phyloP scores from a whole-genome alignment of 2,329 filamentous ascomycete genomes.

The Phaeoacremonium minimum region DNA sequence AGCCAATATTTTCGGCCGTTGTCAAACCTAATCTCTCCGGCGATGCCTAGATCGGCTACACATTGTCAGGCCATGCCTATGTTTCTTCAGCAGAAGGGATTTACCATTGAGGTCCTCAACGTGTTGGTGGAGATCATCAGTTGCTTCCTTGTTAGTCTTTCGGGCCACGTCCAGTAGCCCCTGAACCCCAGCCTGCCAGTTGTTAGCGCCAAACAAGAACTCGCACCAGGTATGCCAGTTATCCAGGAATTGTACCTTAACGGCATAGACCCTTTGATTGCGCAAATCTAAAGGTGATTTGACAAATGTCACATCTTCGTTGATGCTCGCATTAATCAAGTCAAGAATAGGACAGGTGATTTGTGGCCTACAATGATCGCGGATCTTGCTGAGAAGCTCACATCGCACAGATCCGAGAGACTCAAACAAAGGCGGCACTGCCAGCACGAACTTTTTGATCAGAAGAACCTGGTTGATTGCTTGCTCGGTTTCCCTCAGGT shows the following conservation, averaged over 20 bases:
- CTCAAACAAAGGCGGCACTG: conserved; percentile 63
- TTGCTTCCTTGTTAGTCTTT: conserved; percentile 85
- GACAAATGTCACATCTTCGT: conserved; percentile 76
- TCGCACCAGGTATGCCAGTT: too few species aligned
- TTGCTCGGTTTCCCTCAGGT: conserved; percentile 68
- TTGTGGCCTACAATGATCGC: conserved; percentile 62
- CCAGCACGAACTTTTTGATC: conserved; percentile 75
- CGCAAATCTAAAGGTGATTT: conserved; percentile 77
- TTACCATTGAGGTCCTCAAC: conserved; percentile 62
- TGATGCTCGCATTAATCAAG: conserved; percentile 67
- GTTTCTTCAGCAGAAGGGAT: too few species aligned
- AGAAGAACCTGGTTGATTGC: conserved; percentile 83
- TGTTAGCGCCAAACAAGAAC: conserved; percentile 11
- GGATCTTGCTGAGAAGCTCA: conserved; percentile 62
- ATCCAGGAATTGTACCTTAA: conserved; percentile 55
- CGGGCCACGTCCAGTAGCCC: conserved; percentile 84
- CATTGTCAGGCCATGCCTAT: too few species aligned
- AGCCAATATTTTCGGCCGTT: conserved; percentile 76
- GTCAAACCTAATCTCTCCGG: conserved; percentile 70
- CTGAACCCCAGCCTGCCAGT: conserved; percentile 65
- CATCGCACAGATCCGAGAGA: conserved; percentile 62
- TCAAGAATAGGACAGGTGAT: conserved; percentile 56
- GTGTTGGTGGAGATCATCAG: conserved; percentile 55
- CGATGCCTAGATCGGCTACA: too few species aligned
- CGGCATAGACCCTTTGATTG: conserved; percentile 86